Evolutionary conservation across 805 yeast species (phyloP), one percentile per base, ranked within the genome.

Genomic region (Kluyveromyces aestuarii): DNA sequence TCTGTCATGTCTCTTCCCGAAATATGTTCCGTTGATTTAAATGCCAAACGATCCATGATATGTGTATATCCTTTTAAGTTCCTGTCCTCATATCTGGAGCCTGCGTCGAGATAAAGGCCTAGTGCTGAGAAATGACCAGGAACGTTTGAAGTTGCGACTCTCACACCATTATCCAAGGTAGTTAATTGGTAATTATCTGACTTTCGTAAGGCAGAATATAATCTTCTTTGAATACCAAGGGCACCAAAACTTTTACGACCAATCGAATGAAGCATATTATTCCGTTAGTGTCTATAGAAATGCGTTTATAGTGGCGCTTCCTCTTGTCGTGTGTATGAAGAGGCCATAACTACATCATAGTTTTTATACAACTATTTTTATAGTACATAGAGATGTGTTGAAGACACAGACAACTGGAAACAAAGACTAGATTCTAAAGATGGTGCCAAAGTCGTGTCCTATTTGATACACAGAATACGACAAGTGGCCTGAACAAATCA

Each of bases 101-200:
- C 99, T 1, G 95, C 96, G 60, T 86, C 84, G 6, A 93, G 76
- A 60, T 87, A 93, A 41, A 91, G 76, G 1, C 98, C 98, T 41
- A 90, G 67, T 0, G 96, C 96, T 50, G 91, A 76, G 63, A 93
- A 93, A 66, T 90, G 96, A 38, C 95, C 89, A 1, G 96, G 93
- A 0, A 84, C 77, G 41, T 86, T 81, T 51, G 88, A 93, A 2
- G 95, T 84, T 10, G 88, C 90, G 6, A 91, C 83, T 53, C 83
- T 74, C 37, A 90, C 69, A 2, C 97, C 97, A 67, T 89, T 91
- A 7, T 75, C 55, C 35, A 91, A 71, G 0, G 81, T 71, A 2
- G 75, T 61, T 25, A 70, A 27, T 42, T 55, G 61, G 42, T 57
- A 58, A 17, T 55, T 54, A 9, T 53, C 61, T 7, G 45, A 21